Conservation (phyloP, 805 yeast species). For the Metschnikowia cerradonensis region DNA sequence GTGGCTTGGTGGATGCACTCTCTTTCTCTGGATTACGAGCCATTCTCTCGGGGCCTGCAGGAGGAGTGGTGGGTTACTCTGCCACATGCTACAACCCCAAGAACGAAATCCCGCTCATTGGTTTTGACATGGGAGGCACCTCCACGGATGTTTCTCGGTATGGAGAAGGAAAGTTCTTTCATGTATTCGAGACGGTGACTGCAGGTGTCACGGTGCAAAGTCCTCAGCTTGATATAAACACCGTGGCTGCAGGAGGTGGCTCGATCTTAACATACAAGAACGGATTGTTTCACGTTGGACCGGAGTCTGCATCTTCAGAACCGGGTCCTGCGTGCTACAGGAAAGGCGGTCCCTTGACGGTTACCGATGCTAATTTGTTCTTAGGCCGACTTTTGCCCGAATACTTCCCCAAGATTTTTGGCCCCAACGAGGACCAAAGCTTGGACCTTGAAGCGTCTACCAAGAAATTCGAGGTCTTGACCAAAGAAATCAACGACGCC, state of each 20-base stretch:
- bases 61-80: slow-evolving; percentile 94
- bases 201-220: slow-evolving; percentile 43
- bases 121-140: slow-evolving; percentile 45
- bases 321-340: slow-evolving; percentile 22
- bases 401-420: slow-evolving; percentile 19
- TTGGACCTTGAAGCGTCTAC: slow-evolving; percentile 14
- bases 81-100: slow-evolving; percentile 58
- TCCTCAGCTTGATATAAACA: slow-evolving; percentile 42
- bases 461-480: slow-evolving; percentile 11
- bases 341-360: slow-evolving; percentile 20
- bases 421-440: slow-evolving; percentile 14
- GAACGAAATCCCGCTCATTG: slow-evolving; percentile 52
- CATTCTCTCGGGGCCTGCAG: slow-evolving; percentile 93
- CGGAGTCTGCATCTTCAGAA: slow-evolving; percentile 18
- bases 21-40: slow-evolving; percentile 85
- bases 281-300: slow-evolving; percentile 20
- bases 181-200: slow-evolving; percentile 43
- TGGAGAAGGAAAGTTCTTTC: slow-evolving; percentile 35
- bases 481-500: slow-evolving; percentile 13
- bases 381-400: slow-evolving; percentile 18
- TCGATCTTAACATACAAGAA: slow-evolving; percentile 25
- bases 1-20: slow-evolving; percentile 84
- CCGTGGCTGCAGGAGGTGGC: slow-evolving; percentile 48
- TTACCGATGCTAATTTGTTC: slow-evolving; percentile 19
- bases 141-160: slow-evolving; percentile 44